These are phyloP conservation scores for Lentinus polychrous DNA, from an alignment of 1,284 basidiomycete species.

Conservation along the genomic window DNA sequence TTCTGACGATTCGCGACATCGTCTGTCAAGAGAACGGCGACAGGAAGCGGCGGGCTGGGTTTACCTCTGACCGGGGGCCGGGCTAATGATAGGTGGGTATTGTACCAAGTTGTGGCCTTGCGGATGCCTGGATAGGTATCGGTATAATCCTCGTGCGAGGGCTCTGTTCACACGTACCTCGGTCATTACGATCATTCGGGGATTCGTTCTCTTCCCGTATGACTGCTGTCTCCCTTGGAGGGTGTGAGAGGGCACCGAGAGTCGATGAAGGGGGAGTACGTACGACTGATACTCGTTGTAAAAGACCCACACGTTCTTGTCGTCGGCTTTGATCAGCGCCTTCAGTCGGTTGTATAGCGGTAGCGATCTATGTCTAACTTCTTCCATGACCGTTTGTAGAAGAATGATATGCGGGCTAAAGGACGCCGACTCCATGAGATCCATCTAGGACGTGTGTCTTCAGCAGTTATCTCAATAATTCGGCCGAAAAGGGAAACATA, in stretches of 20 bases:
- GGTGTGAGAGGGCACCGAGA: constrained; percentile 11
- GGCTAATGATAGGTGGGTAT: constrained; percentile 56
- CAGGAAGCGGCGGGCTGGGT: constrained; percentile 38
- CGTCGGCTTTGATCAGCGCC: constrained; percentile 74
- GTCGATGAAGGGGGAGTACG: constrained; percentile 22
- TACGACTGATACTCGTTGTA: constrained; percentile 88
- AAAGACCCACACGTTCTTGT: constrained; percentile 80
- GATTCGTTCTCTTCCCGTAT: constrained; percentile 69
- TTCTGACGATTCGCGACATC: constrained; percentile 82
- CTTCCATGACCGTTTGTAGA: constrained; percentile 92
- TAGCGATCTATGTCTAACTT: constrained; percentile 91
- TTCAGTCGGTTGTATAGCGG: constrained; percentile 92
- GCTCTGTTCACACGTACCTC: constrained; percentile 45
- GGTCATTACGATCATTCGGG: constrained; percentile 89
- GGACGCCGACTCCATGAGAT: constrained; percentile 73
- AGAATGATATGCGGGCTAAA: constrained; percentile 81
- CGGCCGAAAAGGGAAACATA: constrained; percentile 25
- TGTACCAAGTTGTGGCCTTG: constrained; percentile 82
- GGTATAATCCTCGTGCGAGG: background rate
- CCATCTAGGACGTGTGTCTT: constrained; percentile 58
- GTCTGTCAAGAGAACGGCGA: constrained; percentile 81
- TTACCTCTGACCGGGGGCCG: constrained; percentile 45
- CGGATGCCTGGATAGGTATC: constrained; percentile 60
- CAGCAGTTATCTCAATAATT: background rate
- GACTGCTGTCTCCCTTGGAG: constrained; percentile 57